Conservation (phyloP, 495 filamentous ascomycete genomes). For the Saxophila tyrrhenica region DNA sequence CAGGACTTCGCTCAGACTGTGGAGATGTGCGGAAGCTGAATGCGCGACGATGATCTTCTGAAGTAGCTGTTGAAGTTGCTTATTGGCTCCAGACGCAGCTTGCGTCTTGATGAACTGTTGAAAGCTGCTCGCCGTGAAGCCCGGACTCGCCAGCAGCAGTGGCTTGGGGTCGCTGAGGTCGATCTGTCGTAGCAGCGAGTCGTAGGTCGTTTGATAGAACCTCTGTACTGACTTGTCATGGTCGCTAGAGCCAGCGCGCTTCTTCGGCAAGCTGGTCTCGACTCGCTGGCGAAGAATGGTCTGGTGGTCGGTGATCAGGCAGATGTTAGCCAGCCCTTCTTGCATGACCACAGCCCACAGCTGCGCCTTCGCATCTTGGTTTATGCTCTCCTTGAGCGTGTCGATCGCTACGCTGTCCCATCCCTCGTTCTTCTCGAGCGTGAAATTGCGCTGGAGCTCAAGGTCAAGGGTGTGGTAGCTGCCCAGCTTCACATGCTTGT, state of each 20-base stretch:
- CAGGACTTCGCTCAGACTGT: constrained; percentile 76
- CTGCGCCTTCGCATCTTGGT: constrained; percentile 57
- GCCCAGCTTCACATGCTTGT: constrained; percentile 69
- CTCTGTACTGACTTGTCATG: constrained; percentile 56
- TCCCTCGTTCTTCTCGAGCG: constrained; percentile 62
- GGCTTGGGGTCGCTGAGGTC: constrained; percentile 59
- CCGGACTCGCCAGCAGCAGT: constrained; percentile 79
- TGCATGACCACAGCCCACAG: constrained; percentile 88
- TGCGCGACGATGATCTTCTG: constrained; percentile 64
- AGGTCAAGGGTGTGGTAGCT: constrained; percentile 85
- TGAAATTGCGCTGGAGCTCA: constrained; percentile 79
- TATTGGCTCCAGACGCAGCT: constrained; percentile 53
- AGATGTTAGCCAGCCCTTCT: constrained; percentile 86
- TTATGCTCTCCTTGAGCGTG: constrained; percentile 65
- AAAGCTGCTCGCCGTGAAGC: constrained; percentile 73
- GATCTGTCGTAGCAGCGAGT: constrained; percentile 64
- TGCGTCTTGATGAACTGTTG: constrained; percentile 65
- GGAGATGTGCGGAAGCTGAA: constrained; percentile 70
- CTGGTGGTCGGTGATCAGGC: constrained; percentile 81
- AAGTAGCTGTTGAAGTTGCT: constrained; percentile 28
- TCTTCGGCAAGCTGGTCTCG: constrained; percentile 73
- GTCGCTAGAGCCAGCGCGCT: constrained; percentile 33
- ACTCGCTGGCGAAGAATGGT: constrained; percentile 79
- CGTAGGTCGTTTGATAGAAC: constrained; percentile 70
- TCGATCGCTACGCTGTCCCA: constrained; percentile 88